Evolutionary conservation across 768 basidiomycete genomes (phyloP).

Genomic region (Leccinum variicolor): DNA sequence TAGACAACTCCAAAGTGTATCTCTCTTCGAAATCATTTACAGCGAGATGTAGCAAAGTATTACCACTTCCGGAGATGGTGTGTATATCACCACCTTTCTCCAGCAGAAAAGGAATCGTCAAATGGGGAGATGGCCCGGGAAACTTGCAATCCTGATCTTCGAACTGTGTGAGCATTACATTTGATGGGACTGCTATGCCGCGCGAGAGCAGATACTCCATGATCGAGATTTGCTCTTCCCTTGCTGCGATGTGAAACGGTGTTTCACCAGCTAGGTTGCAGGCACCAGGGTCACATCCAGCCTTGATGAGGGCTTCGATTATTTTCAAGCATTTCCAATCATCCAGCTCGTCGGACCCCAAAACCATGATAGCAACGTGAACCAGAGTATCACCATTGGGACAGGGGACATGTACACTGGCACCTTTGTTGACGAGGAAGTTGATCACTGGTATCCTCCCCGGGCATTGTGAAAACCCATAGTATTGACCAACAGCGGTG

Average conservation of each 20-base stretch:
- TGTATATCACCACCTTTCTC: not conserved
- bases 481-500: not conserved
- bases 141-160: accelerated
- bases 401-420: not conserved
- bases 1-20: not conserved
- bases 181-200: not conserved
- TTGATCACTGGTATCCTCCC: not conserved
- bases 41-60: not conserved
- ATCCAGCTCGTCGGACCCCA: no score
- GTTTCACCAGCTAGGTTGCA: not conserved
- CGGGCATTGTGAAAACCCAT: not conserved
- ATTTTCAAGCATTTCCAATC: not conserved
- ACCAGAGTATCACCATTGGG: not conserved
- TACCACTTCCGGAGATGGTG: not conserved
- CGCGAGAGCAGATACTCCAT: not conserved
- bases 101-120: not conserved
- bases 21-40: not conserved
- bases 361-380: not conserved
- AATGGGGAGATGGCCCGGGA: not conserved
- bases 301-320: not conserved
- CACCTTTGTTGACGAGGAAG: not conserved
- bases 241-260: not conserved
- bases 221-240: accelerated
- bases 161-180: not conserved
- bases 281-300: not conserved